Percentiles rank a stretch among this genome's conserved stretches.
Evolutionary conservation across 2,329 filamentous ascomycete genomes (phyloP).

Genomic region (Trichoderma sp.): DNA sequence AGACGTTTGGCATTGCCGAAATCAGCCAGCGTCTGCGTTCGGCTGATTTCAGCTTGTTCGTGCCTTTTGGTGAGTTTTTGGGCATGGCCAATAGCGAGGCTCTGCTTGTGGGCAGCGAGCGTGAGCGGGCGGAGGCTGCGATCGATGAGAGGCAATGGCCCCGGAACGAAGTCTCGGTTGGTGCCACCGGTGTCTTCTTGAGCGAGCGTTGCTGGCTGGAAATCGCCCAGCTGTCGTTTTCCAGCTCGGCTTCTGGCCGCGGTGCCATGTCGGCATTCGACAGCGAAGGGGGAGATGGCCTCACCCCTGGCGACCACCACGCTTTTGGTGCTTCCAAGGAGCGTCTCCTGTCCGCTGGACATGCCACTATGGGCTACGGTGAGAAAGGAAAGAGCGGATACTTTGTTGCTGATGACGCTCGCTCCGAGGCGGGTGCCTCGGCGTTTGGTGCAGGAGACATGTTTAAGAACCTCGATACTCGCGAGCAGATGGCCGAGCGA

Average conservation of each 20-base stretch:
- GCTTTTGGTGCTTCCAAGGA: slow-evolving; percentile 63
- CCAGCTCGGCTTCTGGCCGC: slow-evolving; percentile 48
- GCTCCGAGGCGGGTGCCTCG: slow-evolving; percentile 89
- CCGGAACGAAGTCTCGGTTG: slow-evolving; percentile 82
- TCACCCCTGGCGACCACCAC: slow-evolving; percentile 57
- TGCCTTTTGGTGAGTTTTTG: slow-evolving; percentile 94
- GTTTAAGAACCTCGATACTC: slow-evolving; percentile 95
- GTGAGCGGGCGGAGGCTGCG: slow-evolving; percentile 86
- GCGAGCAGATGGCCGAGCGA: slow-evolving; percentile 92
- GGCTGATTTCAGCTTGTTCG: slow-evolving; percentile 91
- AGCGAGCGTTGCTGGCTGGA: slow-evolving; percentile 96
- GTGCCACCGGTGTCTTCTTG: slow-evolving; percentile 89
- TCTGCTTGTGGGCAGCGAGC: slow-evolving; percentile 84
- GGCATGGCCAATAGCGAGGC: slow-evolving; percentile 81
- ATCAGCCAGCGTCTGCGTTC: slow-evolving; percentile 91
- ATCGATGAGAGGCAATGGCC: slow-evolving; percentile 92
- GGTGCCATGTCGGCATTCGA: slow-evolving; percentile 46
- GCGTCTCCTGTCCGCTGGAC: slow-evolving; percentile 50
- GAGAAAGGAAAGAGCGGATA: slow-evolving; percentile 78
- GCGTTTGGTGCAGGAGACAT: slow-evolving; percentile 90
- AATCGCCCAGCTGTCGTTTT: slow-evolving; percentile 70
- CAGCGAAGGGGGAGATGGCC: slow-evolving; percentile 60
- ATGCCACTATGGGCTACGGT: slow-evolving; percentile 60
- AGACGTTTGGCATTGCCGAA: slow-evolving; percentile 93
- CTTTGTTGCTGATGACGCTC: slow-evolving; percentile 78